Evolutionary conservation across 2,329 filamentous ascomycete genomes (phyloP).

Genomic region (Neonectria punicea): DNA sequence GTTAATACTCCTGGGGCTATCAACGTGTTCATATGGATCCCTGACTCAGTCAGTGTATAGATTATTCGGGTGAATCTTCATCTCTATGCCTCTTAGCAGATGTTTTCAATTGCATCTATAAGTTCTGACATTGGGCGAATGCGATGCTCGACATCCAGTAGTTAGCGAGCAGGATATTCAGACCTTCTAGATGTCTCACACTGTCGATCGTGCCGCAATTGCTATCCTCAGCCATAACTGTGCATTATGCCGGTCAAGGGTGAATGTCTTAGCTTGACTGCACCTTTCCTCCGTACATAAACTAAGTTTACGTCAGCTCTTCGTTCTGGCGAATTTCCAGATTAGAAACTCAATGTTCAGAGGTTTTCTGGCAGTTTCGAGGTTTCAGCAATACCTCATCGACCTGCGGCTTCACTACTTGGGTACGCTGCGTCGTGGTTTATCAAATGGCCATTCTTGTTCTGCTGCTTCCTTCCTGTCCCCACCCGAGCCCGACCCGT

Average conservation of each 20-base stretch:
- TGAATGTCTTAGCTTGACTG: neutral
- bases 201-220: neutral
- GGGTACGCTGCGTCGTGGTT: neutral
- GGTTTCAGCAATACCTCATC: neutral
- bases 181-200: neutral
- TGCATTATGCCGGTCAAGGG: neutral
- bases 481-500: neutral
- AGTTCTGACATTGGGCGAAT: conserved; percentile 1
- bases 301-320: conserved; percentile 2
- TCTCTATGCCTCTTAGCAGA: conserved; percentile 8
- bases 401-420: conserved; percentile 2
- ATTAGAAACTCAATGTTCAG: neutral
- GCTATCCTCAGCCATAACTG: neutral
- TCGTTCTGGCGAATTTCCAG: neutral
- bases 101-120: conserved; percentile 8
- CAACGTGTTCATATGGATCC: conserved; percentile 9
- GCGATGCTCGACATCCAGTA: neutral
- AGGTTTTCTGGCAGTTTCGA: conserved; percentile 8
- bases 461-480: neutral
- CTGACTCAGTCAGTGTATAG: neutral
- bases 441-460: conserved; percentile 13
- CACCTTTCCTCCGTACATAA: conserved; percentile 8
- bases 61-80: conserved; percentile 13
- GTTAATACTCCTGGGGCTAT: conserved; percentile 7
- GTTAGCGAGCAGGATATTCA: neutral